Conservation (phyloP, 2,329 filamentous ascomycete species). For the Colletotrichum cordylinicola region DNA sequence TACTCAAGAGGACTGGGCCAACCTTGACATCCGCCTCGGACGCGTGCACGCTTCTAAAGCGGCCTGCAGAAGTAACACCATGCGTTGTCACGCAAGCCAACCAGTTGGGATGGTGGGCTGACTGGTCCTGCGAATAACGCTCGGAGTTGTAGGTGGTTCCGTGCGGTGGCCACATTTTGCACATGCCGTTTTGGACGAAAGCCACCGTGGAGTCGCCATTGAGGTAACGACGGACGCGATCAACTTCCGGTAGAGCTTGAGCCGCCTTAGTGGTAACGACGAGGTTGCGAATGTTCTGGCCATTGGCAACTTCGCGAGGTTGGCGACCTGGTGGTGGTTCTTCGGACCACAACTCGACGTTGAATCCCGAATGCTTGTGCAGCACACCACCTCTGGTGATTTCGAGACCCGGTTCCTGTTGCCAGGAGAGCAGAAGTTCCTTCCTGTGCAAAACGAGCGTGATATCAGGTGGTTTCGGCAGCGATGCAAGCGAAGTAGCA, state of each 20-base stretch:
- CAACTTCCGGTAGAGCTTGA: conserved; percentile 66
- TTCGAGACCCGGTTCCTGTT: conserved; percentile 46
- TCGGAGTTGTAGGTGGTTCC: conserved; percentile 47
- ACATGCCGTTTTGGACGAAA: conserved; percentile 90
- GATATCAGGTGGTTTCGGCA: conserved; percentile 69
- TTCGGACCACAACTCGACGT: conserved; percentile 63
- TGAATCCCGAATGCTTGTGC: conserved; percentile 43
- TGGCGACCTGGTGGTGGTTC: conserved; percentile 40
- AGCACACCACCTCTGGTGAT: conserved; percentile 40
- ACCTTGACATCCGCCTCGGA: conserved; percentile 53
- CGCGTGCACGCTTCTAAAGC: conserved; percentile 59
- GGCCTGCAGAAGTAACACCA: conserved; percentile 55
- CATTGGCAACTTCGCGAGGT: conserved; percentile 44
- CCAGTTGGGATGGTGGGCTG: conserved; percentile 65
- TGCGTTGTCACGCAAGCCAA: conserved; percentile 70
- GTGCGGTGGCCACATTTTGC: conserved; percentile 62
- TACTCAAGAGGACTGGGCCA: conserved; percentile 48
- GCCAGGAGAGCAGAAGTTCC: conserved; percentile 55
- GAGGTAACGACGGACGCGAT: conserved; percentile 65
- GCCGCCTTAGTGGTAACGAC: conserved; percentile 81
- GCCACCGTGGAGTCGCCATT: conserved; percentile 73
- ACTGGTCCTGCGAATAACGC: conserved; percentile 39
- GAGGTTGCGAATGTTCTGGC: conserved; percentile 67
- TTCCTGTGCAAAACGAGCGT: conserved; percentile 79
- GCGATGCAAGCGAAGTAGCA: conserved; percentile 71